phyloP scores from a whole-genome alignment of 176 grass and related monocot genomes.

The Cenchrus purpureus region DNA sequence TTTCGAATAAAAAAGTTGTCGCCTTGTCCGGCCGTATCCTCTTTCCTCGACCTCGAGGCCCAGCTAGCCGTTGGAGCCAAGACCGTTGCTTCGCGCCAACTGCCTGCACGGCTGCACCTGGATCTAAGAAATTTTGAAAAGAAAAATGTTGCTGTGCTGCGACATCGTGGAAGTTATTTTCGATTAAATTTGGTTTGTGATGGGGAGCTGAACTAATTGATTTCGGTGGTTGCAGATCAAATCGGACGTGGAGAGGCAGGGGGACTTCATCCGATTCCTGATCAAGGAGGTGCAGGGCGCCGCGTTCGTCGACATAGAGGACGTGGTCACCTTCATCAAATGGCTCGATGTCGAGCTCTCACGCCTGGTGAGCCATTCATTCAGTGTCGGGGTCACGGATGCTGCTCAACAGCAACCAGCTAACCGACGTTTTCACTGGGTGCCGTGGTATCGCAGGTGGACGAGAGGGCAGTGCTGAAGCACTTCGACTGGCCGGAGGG shows the following conservation, averaged over 20 bases:
- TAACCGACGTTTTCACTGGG: neutral
- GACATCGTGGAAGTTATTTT: neutral
- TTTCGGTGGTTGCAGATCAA: conserved; percentile 60
- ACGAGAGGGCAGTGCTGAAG: conserved; percentile 92
- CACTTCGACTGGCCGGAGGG: conserved; percentile 97
- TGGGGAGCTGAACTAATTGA: neutral
- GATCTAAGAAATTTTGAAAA: neutral
- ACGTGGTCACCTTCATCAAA: conserved; percentile 95
- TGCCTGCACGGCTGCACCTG: neutral
- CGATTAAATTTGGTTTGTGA: neutral
- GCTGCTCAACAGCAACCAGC: neutral
- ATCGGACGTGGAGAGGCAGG: conserved; percentile 89
- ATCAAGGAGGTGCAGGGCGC: conserved; percentile 84
- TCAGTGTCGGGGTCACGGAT: neutral
- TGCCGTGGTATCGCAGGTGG: conserved; percentile 50
- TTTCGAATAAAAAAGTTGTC: neutral
- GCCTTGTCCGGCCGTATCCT: neutral
- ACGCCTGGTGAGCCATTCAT: conserved; percentile 54
- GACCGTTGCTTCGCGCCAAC: conserved; percentile 56
- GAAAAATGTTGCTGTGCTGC: neutral
- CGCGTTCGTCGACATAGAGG: conserved; percentile 73
- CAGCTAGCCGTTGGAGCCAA: conserved; percentile 48
- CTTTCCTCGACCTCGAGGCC: no score
- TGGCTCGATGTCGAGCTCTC: conserved; percentile 99
- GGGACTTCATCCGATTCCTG: conserved; percentile 87